phyloP scores from a whole-genome alignment of 257 asterid genomes.

The Striga asiatica region DNA sequence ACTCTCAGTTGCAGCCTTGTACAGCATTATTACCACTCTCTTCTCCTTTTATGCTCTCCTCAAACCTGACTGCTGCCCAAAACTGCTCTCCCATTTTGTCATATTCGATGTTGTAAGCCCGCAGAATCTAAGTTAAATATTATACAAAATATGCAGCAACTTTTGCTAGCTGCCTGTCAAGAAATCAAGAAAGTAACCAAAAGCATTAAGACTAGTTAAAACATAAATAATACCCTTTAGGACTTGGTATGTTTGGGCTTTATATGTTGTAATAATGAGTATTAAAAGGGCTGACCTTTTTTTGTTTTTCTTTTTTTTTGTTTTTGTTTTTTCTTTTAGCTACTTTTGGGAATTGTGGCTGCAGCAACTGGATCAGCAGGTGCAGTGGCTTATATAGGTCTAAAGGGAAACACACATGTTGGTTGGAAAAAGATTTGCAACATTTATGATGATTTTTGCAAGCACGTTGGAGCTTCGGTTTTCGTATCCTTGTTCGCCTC shows the following conservation, averaged over 20 bases:
- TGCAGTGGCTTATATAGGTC: conserved; percentile 57
- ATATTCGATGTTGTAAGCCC: conserved; percentile 44
- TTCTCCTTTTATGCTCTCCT: conserved; percentile 29
- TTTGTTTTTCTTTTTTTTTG: not conserved
- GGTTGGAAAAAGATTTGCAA: conserved; percentile 51
- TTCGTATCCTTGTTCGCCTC: conserved; percentile 47
- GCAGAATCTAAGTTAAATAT: not conserved
- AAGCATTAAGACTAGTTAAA: too few species aligned
- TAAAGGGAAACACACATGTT: conserved; percentile 57
- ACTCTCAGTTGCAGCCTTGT: conserved; percentile 36
- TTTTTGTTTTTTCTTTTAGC: conserved; percentile 28
- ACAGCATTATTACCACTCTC: conserved; percentile 30
- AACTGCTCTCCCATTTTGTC: conserved; percentile 24
- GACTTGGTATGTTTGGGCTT: too few species aligned
- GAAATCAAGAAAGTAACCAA: too few species aligned
- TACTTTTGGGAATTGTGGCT: conserved; percentile 60
- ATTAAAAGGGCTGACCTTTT: too few species aligned
- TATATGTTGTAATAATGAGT: too few species aligned
- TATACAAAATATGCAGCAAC: too few species aligned
- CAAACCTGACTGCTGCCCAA: conserved; percentile 21
- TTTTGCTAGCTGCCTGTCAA: too few species aligned
- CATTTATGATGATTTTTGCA: conserved; percentile 42
- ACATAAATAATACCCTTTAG: too few species aligned
- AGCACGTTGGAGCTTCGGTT: conserved; percentile 51
- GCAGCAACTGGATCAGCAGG: conserved; percentile 75